phyloP scores from a whole-genome alignment of 225 moss, liverwort and hornwort species.

The Bryum argenteum region DNA sequence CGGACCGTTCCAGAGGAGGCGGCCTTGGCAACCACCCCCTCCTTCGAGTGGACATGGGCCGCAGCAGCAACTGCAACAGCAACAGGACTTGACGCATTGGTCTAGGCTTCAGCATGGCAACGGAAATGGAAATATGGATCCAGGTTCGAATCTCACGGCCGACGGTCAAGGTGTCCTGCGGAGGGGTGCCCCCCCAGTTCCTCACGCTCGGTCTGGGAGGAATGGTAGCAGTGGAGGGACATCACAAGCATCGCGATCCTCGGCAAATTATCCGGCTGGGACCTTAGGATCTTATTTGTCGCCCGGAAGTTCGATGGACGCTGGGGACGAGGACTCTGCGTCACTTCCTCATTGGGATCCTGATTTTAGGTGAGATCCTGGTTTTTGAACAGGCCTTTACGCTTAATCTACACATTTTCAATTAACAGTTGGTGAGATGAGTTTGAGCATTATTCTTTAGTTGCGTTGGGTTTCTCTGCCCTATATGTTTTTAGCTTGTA shows the following conservation, averaged over 20 bases:
- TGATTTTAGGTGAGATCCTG: constrained; percentile 45
- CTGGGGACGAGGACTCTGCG: constrained; percentile 45
- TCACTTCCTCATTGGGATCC: constrained; percentile 54
- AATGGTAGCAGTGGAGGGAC: constrained; percentile 39
- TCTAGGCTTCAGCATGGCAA: constrained; percentile 51
- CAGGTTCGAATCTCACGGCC: constrained; percentile 20
- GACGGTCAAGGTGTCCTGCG: constrained; percentile 44
- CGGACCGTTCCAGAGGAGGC: constrained; percentile 50
- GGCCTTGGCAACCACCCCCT: constrained; percentile 50
- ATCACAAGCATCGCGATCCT: constrained; percentile 33
- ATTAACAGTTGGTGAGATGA: background rate
- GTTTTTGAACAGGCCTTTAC: background rate
- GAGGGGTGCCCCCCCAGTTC: constrained; percentile 50
- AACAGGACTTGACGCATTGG: constrained; percentile 53
- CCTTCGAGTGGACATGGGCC: constrained; percentile 37
- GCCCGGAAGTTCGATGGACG: constrained; percentile 50
- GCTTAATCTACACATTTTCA: constrained; percentile 3
- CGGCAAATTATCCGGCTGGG: constrained; percentile 43
- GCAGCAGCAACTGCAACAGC: constrained; percentile 32
- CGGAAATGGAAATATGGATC: constrained; percentile 44
- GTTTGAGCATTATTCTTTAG: background rate
- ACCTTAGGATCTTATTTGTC: constrained; percentile 48
- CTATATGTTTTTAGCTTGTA: background rate
- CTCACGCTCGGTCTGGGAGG: constrained; percentile 40
- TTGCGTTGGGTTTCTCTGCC: background rate